A percentile compares a stretch with the other conserved stretches of the same genome.
These are phyloP conservation scores for Amaranthus palmeri DNA, from an alignment of 148 eudicot genomes.

Conservation along the genomic window DNA sequence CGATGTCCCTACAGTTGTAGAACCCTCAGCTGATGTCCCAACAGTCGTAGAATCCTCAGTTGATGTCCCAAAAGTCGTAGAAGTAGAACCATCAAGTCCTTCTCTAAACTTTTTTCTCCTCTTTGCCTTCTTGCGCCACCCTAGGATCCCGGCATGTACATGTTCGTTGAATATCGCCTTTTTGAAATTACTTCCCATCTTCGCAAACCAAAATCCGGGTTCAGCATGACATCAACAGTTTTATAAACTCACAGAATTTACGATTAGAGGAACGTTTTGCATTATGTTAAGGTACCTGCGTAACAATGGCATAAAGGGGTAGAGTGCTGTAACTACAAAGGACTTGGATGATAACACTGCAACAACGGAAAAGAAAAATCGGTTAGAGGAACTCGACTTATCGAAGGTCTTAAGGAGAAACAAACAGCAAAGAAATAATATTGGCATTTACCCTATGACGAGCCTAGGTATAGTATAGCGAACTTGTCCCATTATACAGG, in stretches of 20 bases:
- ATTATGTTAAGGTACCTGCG: conserved; percentile 45
- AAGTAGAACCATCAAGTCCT: neutral
- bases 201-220: conserved; percentile 8
- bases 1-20: neutral
- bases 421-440: neutral
- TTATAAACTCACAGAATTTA: neutral
- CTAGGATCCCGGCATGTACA: conserved; percentile 66
- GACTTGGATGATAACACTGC: conserved; percentile 68
- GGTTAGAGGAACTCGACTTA: conserved; percentile 20
- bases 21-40: too few species aligned
- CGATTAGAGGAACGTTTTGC: neutral
- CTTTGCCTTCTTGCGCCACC: conserved; percentile 71
- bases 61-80: conserved; percentile 7
- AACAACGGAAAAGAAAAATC: conserved; percentile 11
- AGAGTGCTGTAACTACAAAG: conserved; percentile 90
- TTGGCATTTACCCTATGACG: conserved; percentile 49
- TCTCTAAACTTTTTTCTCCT: conserved; percentile 43
- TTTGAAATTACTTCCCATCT: conserved; percentile 90
- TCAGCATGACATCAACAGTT: neutral
- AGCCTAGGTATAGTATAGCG: conserved; percentile 58
- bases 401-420: conserved; percentile 1
- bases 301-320: conserved; percentile 85
- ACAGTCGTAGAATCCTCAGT: conserved; percentile 12
- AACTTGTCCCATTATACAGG: conserved; percentile 74
- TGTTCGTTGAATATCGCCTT: conserved; percentile 82